Evolutionary conservation across 192 early-diverging fungal species (phyloP).

Genomic region (Allomyces javanicus): DNA sequence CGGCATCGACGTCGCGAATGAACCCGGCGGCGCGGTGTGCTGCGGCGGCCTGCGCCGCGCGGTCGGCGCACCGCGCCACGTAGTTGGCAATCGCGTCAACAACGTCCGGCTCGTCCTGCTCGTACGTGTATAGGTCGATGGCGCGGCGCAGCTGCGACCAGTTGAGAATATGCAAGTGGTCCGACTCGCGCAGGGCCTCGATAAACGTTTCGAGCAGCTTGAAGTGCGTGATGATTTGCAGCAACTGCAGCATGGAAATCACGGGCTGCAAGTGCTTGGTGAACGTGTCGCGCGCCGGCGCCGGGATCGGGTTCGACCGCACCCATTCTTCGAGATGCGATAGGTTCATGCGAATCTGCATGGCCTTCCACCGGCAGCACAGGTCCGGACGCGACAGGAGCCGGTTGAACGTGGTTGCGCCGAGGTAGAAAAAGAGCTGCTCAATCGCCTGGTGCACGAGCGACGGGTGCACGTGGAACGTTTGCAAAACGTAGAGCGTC

Average conservation of each 20-base stretch:
- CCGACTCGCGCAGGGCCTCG: conserved; percentile 44
- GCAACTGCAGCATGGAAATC: conserved; percentile 59
- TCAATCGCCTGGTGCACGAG: conserved; percentile 49
- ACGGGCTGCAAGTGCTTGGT: conserved; percentile 38
- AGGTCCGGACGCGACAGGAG: conserved; percentile 57
- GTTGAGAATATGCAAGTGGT: conserved; percentile 32
- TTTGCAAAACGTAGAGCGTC: conserved; percentile 40
- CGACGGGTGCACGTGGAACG: conserved; percentile 55
- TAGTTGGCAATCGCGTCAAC: conserved; percentile 55
- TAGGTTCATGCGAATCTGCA: conserved; percentile 69
- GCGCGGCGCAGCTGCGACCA: conserved; percentile 49
- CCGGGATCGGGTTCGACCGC: conserved; percentile 28
- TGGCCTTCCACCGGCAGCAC: conserved; percentile 55
- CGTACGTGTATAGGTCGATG: conserved; percentile 66
- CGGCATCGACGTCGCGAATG: neutral
- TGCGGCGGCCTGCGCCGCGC: conserved; percentile 20
- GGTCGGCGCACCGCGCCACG: conserved; percentile 49
- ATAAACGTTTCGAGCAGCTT: conserved; percentile 52
- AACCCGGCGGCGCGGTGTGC: conserved; percentile 3
- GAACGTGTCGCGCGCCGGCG: conserved; percentile 10
- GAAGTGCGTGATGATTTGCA: conserved; percentile 60
- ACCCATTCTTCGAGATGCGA: conserved; percentile 71
- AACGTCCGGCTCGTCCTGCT: conserved; percentile 58
- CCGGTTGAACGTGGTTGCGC: conserved; percentile 63
- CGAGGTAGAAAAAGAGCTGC: conserved; percentile 60